Evolutionary conservation across 345 rosid species (phyloP).

Genomic region (Pugionium dolabratum): DNA sequence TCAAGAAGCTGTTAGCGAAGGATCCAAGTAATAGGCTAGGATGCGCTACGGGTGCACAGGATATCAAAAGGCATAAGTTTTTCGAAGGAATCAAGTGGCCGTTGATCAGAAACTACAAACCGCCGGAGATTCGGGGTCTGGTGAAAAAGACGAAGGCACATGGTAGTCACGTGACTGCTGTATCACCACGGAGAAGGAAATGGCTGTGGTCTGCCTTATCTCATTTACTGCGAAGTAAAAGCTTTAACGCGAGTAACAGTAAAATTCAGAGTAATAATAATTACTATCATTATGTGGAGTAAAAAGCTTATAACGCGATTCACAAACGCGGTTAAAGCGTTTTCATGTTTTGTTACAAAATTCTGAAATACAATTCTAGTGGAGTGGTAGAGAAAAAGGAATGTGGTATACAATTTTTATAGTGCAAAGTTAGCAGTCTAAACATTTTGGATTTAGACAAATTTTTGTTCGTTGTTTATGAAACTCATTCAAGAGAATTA

Average conservation of each 20-base stretch:
- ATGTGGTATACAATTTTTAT: no score
- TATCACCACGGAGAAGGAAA: constrained; percentile 40
- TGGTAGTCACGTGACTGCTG: constrained; percentile 41
- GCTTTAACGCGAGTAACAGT: constrained; percentile 2
- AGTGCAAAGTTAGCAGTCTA: constrained; percentile 24
- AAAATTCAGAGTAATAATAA: constrained; percentile 44
- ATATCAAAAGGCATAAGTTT: constrained; percentile 74
- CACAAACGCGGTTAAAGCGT: constrained; percentile 29
- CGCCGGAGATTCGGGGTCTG: constrained; percentile 67
- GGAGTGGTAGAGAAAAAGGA: not conserved
- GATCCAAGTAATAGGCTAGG: constrained; percentile 78
- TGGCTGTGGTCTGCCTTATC: constrained; percentile 49
- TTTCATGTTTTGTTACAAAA: not conserved
- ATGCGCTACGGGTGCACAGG: constrained; percentile 71
- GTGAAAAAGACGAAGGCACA: constrained; percentile 48
- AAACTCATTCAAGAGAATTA: constrained; percentile 9
- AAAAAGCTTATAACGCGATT: constrained; percentile 34
- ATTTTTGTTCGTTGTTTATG: constrained; percentile 4
- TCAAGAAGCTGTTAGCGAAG: constrained; percentile 63
- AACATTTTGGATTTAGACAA: constrained; percentile 9
- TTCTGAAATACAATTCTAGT: not conserved
- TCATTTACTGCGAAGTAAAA: constrained; percentile 41
- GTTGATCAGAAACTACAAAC: constrained; percentile 67
- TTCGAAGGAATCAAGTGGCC: constrained; percentile 78
- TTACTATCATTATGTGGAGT: constrained; percentile 43